Conservation (phyloP, 2,329 filamentous ascomycete species). For the Lomentospora prolificans region DNA sequence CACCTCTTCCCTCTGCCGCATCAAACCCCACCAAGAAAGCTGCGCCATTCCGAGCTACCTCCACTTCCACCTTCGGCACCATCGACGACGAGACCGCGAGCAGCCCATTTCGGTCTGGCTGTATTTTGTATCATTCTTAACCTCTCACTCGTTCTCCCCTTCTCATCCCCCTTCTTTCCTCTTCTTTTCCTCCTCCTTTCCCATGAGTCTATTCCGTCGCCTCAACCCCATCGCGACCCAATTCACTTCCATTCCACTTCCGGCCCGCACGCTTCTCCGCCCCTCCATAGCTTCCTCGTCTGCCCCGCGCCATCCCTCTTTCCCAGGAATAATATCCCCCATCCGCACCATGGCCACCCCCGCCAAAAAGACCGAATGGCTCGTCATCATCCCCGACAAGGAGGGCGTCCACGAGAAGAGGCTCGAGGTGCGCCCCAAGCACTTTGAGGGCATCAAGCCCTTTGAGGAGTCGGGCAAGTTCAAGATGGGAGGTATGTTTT, state of each 20-base stretch:
- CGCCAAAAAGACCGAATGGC: slow-evolving; percentile 47
- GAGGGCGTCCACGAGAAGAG: slow-evolving; percentile 50
- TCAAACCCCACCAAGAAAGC: neutral
- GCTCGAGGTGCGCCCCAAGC: slow-evolving; percentile 47
- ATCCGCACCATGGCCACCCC: slow-evolving; percentile 20
- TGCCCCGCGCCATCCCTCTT: neutral
- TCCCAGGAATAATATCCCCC: neutral
- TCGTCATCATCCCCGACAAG: slow-evolving; percentile 60
- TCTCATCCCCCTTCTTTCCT: neutral
- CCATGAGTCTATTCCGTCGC: neutral
- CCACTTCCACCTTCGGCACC: neutral
- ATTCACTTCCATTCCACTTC: neutral
- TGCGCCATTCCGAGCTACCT: slow-evolving; percentile 2
- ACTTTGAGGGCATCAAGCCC: slow-evolving; percentile 47
- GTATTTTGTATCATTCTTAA: no score
- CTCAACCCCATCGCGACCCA: slow-evolving; percentile 4
- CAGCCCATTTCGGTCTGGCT: no score
- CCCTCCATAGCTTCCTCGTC: neutral
- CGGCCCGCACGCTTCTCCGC: neutral
- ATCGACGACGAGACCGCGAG: neutral
- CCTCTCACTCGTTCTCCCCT: neutral
- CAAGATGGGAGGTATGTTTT: slow-evolving; percentile 54
- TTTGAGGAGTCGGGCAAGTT: slow-evolving; percentile 43
- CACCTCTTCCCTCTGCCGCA: neutral
- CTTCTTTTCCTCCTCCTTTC: neutral